Evolutionary conservation across 495 filamentous ascomycete species (phyloP).

Genomic region (Penicillium pancosmium): DNA sequence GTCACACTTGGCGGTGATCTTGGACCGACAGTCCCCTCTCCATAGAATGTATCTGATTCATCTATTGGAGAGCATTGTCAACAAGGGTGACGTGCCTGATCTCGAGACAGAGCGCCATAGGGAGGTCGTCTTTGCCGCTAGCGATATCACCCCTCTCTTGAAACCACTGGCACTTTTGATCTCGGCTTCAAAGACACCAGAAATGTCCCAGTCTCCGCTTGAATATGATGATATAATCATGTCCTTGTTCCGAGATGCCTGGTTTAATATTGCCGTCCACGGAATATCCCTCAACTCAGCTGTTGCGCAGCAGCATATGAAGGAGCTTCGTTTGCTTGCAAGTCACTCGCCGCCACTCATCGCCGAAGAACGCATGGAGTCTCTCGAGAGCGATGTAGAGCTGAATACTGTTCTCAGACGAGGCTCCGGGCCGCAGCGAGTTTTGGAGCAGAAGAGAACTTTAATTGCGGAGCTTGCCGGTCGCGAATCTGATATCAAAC

Average conservation of each 20-base stretch:
- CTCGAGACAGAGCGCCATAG: constrained; percentile 63
- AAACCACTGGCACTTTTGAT: constrained; percentile 79
- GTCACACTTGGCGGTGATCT: constrained; percentile 68
- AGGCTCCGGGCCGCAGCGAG: constrained; percentile 74
- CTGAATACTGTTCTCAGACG: constrained; percentile 88
- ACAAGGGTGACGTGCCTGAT: constrained; percentile 74
- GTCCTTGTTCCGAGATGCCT: constrained; percentile 81
- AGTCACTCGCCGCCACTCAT: constrained; percentile 83
- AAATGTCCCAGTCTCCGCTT: constrained; percentile 19
- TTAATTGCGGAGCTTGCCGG: constrained; percentile 72
- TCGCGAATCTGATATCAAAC: constrained; percentile 74
- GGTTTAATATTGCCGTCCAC: constrained; percentile 96
- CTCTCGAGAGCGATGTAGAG: constrained; percentile 92
- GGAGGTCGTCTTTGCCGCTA: constrained; percentile 75
- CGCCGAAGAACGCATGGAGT: constrained; percentile 79
- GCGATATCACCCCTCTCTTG: constrained; percentile 82
- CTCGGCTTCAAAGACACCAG: constrained; percentile 53
- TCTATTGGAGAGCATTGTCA: constrained; percentile 84
- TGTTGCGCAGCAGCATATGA: constrained; percentile 64
- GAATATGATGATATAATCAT: constrained; percentile 65
- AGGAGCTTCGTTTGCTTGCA: constrained; percentile 79
- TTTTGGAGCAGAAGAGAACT: constrained; percentile 75
- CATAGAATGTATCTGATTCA: constrained; percentile 80
- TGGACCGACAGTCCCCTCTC: constrained; percentile 67
- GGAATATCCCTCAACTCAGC: constrained; percentile 77